Evolutionary conservation across 1,139 yeast species (phyloP).

Genomic region (Yamadazyma blattariae): DNA sequence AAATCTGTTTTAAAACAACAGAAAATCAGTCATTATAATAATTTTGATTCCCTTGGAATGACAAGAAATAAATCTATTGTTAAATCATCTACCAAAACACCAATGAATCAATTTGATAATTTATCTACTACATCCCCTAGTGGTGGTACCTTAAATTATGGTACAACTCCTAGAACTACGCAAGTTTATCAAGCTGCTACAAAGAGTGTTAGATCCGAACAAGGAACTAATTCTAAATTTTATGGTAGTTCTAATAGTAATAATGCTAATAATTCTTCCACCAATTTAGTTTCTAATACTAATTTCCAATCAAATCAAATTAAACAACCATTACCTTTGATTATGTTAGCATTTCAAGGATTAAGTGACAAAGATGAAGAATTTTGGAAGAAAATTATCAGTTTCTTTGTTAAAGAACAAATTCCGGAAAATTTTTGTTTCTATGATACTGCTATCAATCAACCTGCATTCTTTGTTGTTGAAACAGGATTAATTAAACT

Average conservation of each 20-base stretch:
- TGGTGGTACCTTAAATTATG: constrained; percentile 5
- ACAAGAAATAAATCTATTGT: constrained; percentile 15
- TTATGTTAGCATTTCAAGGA: constrained; percentile 71
- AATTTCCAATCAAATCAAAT: constrained; percentile 29
- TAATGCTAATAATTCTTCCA: constrained; percentile 1
- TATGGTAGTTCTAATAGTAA: constrained; percentile 15
- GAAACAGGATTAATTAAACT: constrained; percentile 79
- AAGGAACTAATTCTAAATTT: constrained; percentile 29
- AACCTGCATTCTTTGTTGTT: constrained; percentile 60
- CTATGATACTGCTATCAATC: constrained; percentile 42
- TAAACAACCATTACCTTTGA: constrained; percentile 64
- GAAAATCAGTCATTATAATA: constrained; percentile 13
- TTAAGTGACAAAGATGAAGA: constrained; percentile 56
- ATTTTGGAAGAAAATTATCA: constrained; percentile 61
- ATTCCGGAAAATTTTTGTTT: constrained; percentile 49
- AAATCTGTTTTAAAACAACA: constrained; percentile 27
- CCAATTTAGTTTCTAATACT: background rate
- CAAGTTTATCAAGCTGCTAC: constrained; percentile 64
- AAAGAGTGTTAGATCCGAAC: constrained; percentile 45
- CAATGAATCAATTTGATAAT: constrained; percentile 12
- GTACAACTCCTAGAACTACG: constrained; percentile 58
- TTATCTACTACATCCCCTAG: background rate
- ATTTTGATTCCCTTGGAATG: constrained; percentile 15
- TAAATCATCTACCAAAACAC: constrained; percentile 8
- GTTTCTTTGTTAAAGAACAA: constrained; percentile 49